Base-by-base conservation (phyloP, 169 alveolate genomes). In the Cyclospora cayetanensis region DNA sequence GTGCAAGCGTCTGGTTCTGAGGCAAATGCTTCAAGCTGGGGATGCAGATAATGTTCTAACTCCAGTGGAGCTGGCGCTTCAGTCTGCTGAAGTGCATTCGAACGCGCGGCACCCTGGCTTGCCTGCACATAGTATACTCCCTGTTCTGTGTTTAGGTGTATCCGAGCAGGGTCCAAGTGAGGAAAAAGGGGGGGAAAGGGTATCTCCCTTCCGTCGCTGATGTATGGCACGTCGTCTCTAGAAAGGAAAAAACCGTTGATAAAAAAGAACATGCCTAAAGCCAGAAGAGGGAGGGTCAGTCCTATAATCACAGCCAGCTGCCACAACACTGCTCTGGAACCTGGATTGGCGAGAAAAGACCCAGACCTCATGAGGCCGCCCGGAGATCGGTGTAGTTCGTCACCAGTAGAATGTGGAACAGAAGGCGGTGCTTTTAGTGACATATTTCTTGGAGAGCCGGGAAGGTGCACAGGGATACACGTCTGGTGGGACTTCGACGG, bases 161-260 rank as follows among this genome's bases (percentile, higher is more conserved):
- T 50, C 27, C n/a, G 70, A 4, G 84, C 82, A 3, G 93, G 93
- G 50, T 90, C 85, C 31, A 90, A 85, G 63, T 90, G 90, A 11
- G 84, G 86, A 34, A 90, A 90, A 43, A 90, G 68, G 35, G 85
- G 90, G 9, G 90, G 90, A 25, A 79, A 76, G 20, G 93, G 93
- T 31, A 79, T 31, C 41, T 3, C 66, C 5, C 42, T 27, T 53
- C 90, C 74, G 55, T 55, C 22, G 66, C 89, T 68, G 29, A 46
- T 20, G 72, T 20, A 41, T 9, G 70, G 80, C 77, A 79, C 39
- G 22, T 90, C 86, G 29, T 43, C 63, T 20, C 86, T 27, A 12
- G 93, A 63, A 22, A 90, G 90, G 39, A 90, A 90, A 27, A 90
- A 90, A 9, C 93, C 93, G 11, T 70, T 25, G 35, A 90, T 25